Evolutionary conservation across 2,329 filamentous ascomycete genomes (phyloP).

Genomic region (Mycogone perniciosa): DNA sequence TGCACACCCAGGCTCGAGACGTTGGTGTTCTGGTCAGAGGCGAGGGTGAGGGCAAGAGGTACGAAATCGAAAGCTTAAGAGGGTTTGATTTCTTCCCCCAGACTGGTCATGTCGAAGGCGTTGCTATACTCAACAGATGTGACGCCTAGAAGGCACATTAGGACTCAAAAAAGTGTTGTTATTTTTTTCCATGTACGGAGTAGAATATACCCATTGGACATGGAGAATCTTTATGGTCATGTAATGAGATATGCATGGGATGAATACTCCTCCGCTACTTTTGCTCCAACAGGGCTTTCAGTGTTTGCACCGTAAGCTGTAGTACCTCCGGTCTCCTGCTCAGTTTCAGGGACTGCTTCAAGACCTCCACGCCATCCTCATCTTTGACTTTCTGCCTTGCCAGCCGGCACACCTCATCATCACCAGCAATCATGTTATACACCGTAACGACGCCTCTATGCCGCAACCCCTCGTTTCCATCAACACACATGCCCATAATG

Average conservation of each 20-base stretch:
- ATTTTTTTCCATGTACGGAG: constrained; percentile 1
- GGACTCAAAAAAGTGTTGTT: not conserved
- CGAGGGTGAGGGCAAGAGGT: constrained; percentile 44
- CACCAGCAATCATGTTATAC: constrained; percentile 63
- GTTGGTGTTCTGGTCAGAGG: constrained; percentile 82
- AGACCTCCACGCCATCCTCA: constrained; percentile 56
- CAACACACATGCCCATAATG: constrained; percentile 73
- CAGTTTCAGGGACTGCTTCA: constrained; percentile 65
- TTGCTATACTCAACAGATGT: constrained; percentile 56
- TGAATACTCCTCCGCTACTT: constrained; percentile 12
- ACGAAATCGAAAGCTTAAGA: constrained; percentile 82
- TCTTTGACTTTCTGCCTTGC: constrained; percentile 55
- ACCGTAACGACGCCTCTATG: constrained; percentile 71
- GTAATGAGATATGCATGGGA: not conserved
- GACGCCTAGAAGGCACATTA: constrained; percentile 24
- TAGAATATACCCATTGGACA: not conserved
- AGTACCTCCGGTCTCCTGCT: constrained; percentile 64
- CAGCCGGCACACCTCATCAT: constrained; percentile 57
- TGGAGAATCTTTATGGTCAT: not conserved
- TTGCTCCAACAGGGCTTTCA: constrained; percentile 59
- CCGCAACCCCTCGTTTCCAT: constrained; percentile 62
- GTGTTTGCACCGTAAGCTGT: constrained; percentile 61
- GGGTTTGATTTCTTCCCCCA: constrained; percentile 99
- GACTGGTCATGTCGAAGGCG: constrained; percentile 63
- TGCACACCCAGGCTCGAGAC: constrained; percentile 93